A percentile compares a stretch with the other conserved stretches of the same genome.
These are phyloP conservation scores for Toxicodendron radicans DNA, from an alignment of 345 rosid genomes.

Conservation along the genomic window DNA sequence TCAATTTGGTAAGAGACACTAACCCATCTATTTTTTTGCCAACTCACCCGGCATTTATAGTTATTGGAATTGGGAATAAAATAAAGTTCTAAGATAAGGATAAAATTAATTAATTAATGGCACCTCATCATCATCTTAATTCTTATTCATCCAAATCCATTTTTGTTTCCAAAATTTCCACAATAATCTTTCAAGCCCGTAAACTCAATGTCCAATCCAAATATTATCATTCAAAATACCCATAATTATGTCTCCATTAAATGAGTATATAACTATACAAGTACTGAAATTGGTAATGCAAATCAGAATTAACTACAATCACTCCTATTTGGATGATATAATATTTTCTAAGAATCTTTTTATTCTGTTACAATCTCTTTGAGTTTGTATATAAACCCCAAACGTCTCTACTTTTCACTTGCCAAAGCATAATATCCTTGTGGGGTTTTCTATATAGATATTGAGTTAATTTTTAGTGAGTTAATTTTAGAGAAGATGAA, in stretches of 20 bases:
- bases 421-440: not conserved
- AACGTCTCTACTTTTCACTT: not conserved
- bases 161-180: too few relatives aligned
- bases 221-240: too few relatives aligned
- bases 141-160: too few relatives aligned
- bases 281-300: too few relatives aligned
- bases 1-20: too few relatives aligned
- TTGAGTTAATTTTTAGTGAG: not conserved
- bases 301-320: not conserved
- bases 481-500: conserved; percentile 46
- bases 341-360: too few relatives aligned
- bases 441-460: not conserved
- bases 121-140: too few relatives aligned
- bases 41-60: not conserved
- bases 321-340: not conserved
- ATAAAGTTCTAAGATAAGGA: not conserved
- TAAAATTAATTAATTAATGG: not conserved
- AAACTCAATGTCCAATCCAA: too few relatives aligned
- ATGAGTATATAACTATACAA: too few relatives aligned
- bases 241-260: too few relatives aligned
- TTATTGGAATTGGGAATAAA: conserved; percentile 8
- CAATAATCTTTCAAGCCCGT: too few relatives aligned
- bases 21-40: not conserved
- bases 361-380: not conserved
- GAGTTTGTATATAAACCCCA: not conserved